Conservation (phyloP, 192 early-diverging fungal genomes). For the Gaertneriomyces sp. region DNA sequence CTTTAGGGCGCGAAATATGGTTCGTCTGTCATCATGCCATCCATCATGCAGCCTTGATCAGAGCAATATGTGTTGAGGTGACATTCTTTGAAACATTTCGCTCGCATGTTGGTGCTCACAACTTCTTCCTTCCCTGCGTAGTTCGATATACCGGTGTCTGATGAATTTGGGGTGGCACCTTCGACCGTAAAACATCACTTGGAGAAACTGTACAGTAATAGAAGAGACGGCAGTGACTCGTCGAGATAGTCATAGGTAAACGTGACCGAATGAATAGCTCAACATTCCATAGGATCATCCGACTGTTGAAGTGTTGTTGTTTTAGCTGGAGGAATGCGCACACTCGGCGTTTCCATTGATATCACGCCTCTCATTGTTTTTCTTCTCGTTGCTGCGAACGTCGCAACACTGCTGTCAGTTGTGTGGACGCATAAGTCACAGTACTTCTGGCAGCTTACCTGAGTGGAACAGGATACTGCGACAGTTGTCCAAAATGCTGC, state of each 20-base stretch:
- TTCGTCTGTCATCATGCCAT: slow-evolving; percentile 29
- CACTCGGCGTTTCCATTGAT: slow-evolving; percentile 26
- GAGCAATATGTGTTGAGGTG: slow-evolving; percentile 28
- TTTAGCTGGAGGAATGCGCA: too few relatives aligned
- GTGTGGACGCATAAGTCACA: background rate
- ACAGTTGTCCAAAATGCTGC: slow-evolving; percentile 52
- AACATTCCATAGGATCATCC: too few relatives aligned
- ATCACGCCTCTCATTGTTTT: slow-evolving; percentile 47
- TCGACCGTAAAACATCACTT: slow-evolving; percentile 24
- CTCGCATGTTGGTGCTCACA: background rate
- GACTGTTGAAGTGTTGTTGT: too few relatives aligned
- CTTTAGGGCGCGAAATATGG: background rate
- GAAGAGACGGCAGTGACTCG: too few relatives aligned
- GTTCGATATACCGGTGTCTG: slow-evolving; percentile 15
- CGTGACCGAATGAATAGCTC: too few relatives aligned
- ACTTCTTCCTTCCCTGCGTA: background rate
- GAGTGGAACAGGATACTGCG: slow-evolving; percentile 55
- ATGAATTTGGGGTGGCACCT: slow-evolving; percentile 27
- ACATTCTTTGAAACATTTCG: slow-evolving; percentile 4
- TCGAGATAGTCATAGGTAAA: too few relatives aligned
- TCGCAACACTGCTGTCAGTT: background rate
- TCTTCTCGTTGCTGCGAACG: slow-evolving; percentile 43
- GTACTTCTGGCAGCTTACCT: slow-evolving; percentile 15
- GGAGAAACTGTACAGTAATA: background rate
- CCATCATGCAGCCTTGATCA: slow-evolving; percentile 29